A percentile compares a stretch with the other conserved stretches of the same genome.
phyloP scores from a whole-genome alignment of 257 asterid species.

The Solanum tacnaense region DNA sequence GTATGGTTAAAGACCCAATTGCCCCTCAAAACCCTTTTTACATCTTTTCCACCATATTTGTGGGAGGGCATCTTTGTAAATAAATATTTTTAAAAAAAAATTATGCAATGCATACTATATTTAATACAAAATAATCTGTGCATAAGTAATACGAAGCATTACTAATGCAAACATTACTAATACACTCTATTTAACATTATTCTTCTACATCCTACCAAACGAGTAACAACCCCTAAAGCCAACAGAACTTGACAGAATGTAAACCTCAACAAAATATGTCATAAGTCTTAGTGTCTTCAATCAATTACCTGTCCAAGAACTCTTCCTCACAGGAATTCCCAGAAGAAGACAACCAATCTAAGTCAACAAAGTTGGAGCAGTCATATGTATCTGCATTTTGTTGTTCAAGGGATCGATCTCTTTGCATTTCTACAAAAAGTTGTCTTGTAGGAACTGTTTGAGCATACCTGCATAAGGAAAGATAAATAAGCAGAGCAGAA shows the following conservation, averaged over 20 bases:
- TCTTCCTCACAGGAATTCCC: conserved; percentile 92
- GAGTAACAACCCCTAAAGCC: neutral
- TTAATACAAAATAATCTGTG: no score
- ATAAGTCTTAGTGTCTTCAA: neutral
- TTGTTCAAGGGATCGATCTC: conserved; percentile 41
- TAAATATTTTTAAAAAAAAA: no score
- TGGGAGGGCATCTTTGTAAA: neutral
- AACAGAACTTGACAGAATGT: neutral
- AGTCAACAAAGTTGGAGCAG: conserved; percentile 82
- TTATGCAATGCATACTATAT: neutral
- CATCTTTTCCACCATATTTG: neutral
- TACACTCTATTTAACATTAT: neutral
- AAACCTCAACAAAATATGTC: neutral
- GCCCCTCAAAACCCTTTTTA: neutral
- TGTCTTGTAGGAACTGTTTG: conserved; percentile 54
- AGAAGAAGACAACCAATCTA: conserved; percentile 93
- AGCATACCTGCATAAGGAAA: conserved; percentile 31
- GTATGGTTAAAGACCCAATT: neutral
- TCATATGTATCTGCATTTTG: conserved; percentile 61
- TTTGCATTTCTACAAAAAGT: conserved; percentile 45
- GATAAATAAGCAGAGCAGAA: neutral
- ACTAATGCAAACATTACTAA: neutral
- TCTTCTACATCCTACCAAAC: neutral
- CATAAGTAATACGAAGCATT: neutral
- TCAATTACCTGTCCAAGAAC: conserved; percentile 67